A percentile compares a stretch with the other conserved stretches of the same genome.
phyloP scores from a whole-genome alignment of 2,329 filamentous ascomycete species.

The Tolypocladium album region DNA sequence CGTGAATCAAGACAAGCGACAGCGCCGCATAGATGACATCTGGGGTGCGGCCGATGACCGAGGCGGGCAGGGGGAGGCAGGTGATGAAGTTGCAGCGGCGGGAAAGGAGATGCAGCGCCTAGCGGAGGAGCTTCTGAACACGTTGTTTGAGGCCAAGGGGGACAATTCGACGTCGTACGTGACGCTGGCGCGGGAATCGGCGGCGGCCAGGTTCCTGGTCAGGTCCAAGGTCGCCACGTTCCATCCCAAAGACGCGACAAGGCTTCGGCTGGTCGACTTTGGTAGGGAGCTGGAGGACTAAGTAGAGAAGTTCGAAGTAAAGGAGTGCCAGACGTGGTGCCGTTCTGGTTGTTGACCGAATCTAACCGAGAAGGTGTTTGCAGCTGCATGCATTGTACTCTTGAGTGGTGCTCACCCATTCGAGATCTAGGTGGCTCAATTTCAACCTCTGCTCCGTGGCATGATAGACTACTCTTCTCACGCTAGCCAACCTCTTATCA shows the following conservation, averaged over 20 bases:
- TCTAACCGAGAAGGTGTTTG: too few species aligned
- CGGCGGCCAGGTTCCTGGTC: slow-evolving; percentile 52
- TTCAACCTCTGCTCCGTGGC: neutral
- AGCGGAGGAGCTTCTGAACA: slow-evolving; percentile 50
- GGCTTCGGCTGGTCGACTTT: slow-evolving; percentile 51
- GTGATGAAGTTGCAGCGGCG: slow-evolving; percentile 39
- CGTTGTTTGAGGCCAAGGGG: slow-evolving; percentile 41
- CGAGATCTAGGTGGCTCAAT: neutral
- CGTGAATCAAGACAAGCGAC: slow-evolving; percentile 36
- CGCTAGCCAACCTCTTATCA: neutral
- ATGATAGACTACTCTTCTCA: neutral
- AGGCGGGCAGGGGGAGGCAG: slow-evolving; percentile 12
- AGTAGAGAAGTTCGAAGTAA: slow-evolving; percentile 1
- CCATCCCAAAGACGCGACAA: slow-evolving; percentile 51
- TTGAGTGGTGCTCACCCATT: neutral
- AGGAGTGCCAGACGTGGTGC: neutral
- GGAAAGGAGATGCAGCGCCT: slow-evolving; percentile 48
- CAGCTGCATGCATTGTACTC: neutral
- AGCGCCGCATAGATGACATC: slow-evolving; percentile 53
- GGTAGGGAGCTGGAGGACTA: slow-evolving; percentile 50
- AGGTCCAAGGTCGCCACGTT: slow-evolving; percentile 56
- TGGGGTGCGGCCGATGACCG: slow-evolving; percentile 32
- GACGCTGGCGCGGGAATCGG: slow-evolving; percentile 46
- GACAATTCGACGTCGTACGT: slow-evolving; percentile 48
- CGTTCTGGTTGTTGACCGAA: neutral